phyloP scores from a whole-genome alignment of 2,329 filamentous ascomycete species.

The Corniculantispora saksenae region DNA sequence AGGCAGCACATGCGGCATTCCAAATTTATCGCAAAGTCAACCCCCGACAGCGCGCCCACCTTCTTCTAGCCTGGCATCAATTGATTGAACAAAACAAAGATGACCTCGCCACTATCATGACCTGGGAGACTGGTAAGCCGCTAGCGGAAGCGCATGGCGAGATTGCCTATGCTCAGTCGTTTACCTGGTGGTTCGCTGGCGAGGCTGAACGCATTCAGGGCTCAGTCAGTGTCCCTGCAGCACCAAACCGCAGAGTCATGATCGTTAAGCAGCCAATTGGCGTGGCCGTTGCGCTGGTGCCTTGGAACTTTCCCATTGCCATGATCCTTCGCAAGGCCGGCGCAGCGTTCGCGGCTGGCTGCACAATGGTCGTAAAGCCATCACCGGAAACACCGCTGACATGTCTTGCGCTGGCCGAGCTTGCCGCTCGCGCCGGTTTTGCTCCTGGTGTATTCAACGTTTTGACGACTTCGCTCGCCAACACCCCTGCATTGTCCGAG shows the following conservation, averaged over 20 bases:
- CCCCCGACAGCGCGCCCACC: conserved; percentile 37
- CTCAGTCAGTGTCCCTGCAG: conserved; percentile 57
- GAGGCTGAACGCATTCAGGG: conserved; percentile 57
- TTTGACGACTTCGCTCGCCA: conserved; percentile 45
- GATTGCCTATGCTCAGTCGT: conserved; percentile 55
- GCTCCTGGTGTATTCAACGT: conserved; percentile 69
- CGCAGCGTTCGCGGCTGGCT: conserved; percentile 68
- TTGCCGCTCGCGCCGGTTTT: conserved; percentile 71
- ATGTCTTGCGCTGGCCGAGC: conserved; percentile 66
- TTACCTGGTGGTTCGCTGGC: conserved; percentile 58
- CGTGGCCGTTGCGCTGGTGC: conserved; percentile 36
- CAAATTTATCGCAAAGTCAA: conserved; percentile 39
- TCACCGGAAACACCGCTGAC: conserved; percentile 75
- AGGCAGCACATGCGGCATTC: conserved; percentile 39
- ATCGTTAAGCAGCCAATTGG: conserved; percentile 61
- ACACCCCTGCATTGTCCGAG: conserved; percentile 47
- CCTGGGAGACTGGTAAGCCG: conserved; percentile 58
- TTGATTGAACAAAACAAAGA: conserved; percentile 37
- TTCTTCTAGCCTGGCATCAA: conserved; percentile 38
- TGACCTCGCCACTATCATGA: conserved; percentile 42
- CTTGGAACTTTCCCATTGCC: conserved; percentile 62
- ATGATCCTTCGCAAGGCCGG: conserved; percentile 50
- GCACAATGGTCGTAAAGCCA: conserved; percentile 74
- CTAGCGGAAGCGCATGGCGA: conserved; percentile 55
- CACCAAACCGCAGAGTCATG: conserved; percentile 65